Conservation (phyloP, 2,329 filamentous ascomycete species). For the Colletotrichum sp. region DNA sequence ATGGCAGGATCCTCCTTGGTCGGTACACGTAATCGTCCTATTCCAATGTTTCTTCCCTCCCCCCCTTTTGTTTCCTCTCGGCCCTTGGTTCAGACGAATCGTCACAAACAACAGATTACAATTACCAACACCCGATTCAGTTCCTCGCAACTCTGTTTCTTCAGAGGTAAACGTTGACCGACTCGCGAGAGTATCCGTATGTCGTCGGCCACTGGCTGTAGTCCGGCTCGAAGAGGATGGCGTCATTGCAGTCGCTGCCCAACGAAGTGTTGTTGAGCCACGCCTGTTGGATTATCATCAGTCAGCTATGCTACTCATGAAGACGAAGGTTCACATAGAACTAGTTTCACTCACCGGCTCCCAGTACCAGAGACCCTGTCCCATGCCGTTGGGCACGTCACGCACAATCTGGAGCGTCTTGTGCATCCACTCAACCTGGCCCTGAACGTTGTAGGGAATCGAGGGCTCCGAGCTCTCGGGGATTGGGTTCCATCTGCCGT, state of each 20-base stretch:
- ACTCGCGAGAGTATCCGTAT: constrained; percentile 6
- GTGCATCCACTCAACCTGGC: constrained; percentile 5
- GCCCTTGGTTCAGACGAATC: neutral
- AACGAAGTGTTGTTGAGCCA: constrained; percentile 13
- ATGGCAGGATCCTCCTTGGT: constrained; percentile 2
- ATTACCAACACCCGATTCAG: neutral
- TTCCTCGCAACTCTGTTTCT: neutral
- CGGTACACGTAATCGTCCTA: neutral
- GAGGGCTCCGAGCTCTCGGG: constrained; percentile 10
- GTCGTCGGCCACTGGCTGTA: constrained; percentile 15
- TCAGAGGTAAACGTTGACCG: constrained; percentile 4
- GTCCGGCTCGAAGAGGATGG: constrained; percentile 13
- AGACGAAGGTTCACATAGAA: neutral
- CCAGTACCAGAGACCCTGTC: constrained; percentile 13
- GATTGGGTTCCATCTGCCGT: constrained; percentile 15
- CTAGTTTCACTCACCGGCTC: neutral
- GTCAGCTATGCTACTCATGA: neutral
- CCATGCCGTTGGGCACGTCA: constrained; percentile 3
- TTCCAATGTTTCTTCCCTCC: neutral
- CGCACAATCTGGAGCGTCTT: constrained; percentile 5
- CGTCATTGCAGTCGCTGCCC: constrained; percentile 16
- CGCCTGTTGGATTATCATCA: neutral
- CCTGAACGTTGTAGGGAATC: constrained; percentile 14
- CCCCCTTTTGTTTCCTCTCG: neutral
- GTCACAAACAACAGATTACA: neutral